These are phyloP conservation scores for Aurantiochytrium sp. DNA, from an alignment of 108 stramenopile genomes.

Conservation along the genomic window DNA sequence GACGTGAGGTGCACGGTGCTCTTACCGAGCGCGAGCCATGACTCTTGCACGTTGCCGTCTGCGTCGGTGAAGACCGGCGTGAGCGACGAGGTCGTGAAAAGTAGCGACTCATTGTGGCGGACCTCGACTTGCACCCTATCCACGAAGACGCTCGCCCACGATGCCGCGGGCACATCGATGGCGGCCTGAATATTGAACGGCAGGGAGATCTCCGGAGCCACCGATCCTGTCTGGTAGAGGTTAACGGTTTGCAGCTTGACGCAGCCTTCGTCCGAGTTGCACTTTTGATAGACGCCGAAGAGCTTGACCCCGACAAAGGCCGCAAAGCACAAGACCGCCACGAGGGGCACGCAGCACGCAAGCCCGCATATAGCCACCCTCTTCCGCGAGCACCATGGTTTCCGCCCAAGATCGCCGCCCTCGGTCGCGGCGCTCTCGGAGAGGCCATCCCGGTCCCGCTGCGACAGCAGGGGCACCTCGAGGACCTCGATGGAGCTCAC, in stretches of 20 bases:
- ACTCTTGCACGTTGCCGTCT: not conserved
- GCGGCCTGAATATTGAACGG: not conserved
- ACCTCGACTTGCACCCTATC: not conserved
- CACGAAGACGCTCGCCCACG: not conserved
- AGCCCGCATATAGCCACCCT: not conserved
- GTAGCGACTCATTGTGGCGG: not conserved
- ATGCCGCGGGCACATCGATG: not conserved
- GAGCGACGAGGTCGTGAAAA: not conserved
- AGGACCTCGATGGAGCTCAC: no score
- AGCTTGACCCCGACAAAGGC: no score
- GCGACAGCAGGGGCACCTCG: not conserved
- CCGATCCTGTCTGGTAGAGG: not conserved
- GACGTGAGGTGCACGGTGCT: not conserved
- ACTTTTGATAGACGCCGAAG: no score
- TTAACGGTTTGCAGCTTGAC: not conserved
- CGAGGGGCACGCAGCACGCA: no score
- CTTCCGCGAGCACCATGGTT: not conserved
- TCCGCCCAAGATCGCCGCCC: not conserved
- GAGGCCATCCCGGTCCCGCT: not conserved
- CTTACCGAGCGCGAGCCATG: not conserved
- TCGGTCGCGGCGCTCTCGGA: not conserved
- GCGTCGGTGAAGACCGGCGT: not conserved
- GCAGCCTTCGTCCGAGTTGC: not conserved
- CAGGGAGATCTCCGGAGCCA: not conserved
- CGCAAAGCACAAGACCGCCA: no score